Percentiles rank a stretch among this genome's conserved stretches.
phyloP scores from a whole-genome alignment of 345 rosid species.

The Aethionema arabicum region DNA sequence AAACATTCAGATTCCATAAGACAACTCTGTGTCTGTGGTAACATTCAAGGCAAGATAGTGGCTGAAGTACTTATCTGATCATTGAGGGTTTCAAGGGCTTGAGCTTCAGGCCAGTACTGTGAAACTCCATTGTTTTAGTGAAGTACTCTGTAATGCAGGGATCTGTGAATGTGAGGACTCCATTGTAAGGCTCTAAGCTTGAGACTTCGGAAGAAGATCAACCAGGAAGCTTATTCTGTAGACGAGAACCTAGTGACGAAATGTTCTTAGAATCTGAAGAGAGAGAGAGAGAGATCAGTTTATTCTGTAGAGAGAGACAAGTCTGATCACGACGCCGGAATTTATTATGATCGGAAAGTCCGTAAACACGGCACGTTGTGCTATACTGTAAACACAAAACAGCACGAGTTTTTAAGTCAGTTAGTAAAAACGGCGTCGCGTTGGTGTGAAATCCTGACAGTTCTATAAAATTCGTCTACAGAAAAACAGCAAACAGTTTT shows the following conservation, averaged over 20 bases:
- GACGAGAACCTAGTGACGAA: constrained; percentile 54
- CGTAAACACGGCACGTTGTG: constrained; percentile 18
- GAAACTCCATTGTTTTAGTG: no score
- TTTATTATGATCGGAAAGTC: background rate
- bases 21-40: background rate
- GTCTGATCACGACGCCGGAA: constrained; percentile 12
- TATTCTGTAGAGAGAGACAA: constrained; percentile 16
- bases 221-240: constrained; percentile 18
- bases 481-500: constrained; percentile 34
- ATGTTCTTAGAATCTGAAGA: constrained; percentile 34
- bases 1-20: constrained; percentile 5
- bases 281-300: constrained; percentile 20
- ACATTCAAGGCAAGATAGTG: background rate
- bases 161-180: no score
- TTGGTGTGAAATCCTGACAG: background rate
- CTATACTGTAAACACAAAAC: background rate
- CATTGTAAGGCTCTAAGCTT: no score
- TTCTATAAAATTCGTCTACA: background rate
- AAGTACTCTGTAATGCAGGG: no score
- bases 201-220: background rate
- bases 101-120: no score
- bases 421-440: background rate
- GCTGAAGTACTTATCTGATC: no score
- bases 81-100: no score
- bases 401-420: background rate